phyloP scores from a whole-genome alignment of 805 yeast species.

The Saccharomycopsis malanga region DNA sequence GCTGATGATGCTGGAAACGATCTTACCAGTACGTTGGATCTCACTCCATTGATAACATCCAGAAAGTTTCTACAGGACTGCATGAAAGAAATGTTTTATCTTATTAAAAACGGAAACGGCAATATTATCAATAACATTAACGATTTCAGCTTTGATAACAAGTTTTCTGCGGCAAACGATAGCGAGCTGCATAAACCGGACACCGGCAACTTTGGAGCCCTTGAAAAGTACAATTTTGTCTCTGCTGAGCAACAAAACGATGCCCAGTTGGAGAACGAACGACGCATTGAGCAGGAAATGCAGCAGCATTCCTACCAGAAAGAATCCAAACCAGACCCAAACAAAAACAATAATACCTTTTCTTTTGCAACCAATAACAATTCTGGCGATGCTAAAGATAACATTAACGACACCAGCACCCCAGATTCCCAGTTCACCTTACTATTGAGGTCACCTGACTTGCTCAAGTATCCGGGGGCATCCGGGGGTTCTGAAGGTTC shows the following conservation, averaged over 20 bases:
- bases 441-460: slow-evolving; percentile 17
- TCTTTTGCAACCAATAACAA: background rate
- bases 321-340: background rate
- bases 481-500: no score
- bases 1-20: background rate
- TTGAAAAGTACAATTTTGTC: slow-evolving; percentile 18
- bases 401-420: background rate
- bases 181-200: background rate
- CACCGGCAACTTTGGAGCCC: slow-evolving; percentile 11
- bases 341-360: background rate
- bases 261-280: slow-evolving; percentile 5
- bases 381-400: background rate
- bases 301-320: background rate
- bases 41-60: slow-evolving; percentile 24
- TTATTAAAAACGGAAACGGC: slow-evolving; percentile 22
- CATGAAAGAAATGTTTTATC: slow-evolving; percentile 27
- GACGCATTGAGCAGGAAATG: slow-evolving; percentile 7
- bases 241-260: slow-evolving; percentile 18
- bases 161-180: background rate
- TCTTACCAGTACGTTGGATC: slow-evolving; percentile 11
- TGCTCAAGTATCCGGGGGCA: slow-evolving; percentile 2
- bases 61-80: slow-evolving; percentile 26
- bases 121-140: slow-evolving; percentile 16
- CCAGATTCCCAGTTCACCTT: slow-evolving; percentile 13
- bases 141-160: slow-evolving; percentile 16